Percentiles rank a stretch among this genome's conserved stretches.
Evolutionary conservation across 139 green algal genomes (phyloP).

Genomic region (Chlamydomonas incerta): DNA sequence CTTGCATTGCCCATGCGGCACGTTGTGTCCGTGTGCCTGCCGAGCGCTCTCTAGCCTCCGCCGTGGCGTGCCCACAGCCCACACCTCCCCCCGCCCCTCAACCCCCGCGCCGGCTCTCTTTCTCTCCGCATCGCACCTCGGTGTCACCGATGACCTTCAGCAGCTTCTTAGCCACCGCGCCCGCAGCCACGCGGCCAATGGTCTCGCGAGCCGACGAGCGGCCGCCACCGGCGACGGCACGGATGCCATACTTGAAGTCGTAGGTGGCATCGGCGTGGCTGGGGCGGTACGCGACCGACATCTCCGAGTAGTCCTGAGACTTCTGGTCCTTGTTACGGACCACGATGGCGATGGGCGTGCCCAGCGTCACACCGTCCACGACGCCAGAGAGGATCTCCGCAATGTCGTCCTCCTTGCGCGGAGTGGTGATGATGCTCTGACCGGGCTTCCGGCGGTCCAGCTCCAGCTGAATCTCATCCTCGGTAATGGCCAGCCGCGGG

Average conservation of each 20-base stretch:
- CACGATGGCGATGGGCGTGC: conserved; percentile 94
- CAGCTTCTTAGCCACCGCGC: conserved; percentile 98
- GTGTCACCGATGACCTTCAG: conserved; percentile 80
- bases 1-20: too few species aligned
- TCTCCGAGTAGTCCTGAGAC: conserved; percentile 88
- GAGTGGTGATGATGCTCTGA: conserved; percentile 97
- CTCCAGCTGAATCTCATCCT: conserved; percentile 88
- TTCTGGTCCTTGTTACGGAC: conserved; percentile 98
- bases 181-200: conserved; percentile 97
- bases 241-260: conserved; percentile 99
- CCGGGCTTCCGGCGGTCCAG: conserved; percentile 91
- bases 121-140: conserved; percentile 65
- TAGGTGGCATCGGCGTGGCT: conserved; percentile 98
- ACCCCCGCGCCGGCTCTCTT: too few species aligned
- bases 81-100: too few species aligned
- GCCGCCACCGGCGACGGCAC: conserved; percentile 96
- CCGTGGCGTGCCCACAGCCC: too few species aligned
- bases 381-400: conserved; percentile 94
- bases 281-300: conserved; percentile 91
- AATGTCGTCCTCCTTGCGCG: conserved; percentile 94
- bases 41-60: too few species aligned
- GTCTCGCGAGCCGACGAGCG: conserved; percentile 95
- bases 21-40: too few species aligned
- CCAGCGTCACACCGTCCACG: conserved; percentile 84
- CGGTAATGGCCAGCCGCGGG: conserved; percentile 86